Evolutionary conservation across 2,329 filamentous ascomycete genomes (phyloP).

Genomic region (Neofusicoccum ribis): DNA sequence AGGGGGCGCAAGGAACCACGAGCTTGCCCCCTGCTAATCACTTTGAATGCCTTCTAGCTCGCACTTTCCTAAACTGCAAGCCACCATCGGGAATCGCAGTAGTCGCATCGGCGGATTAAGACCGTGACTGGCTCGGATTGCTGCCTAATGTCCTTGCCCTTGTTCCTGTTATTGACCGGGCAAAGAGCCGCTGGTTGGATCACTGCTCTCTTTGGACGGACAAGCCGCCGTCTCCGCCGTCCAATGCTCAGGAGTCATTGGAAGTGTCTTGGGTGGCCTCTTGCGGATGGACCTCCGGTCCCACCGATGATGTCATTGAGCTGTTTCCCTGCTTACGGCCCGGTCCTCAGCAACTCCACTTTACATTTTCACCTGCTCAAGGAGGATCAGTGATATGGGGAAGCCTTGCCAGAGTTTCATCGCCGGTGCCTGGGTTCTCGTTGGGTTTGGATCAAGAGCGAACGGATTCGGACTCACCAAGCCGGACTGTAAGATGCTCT

Average conservation of each 20-base stretch:
- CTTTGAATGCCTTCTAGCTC: neutral
- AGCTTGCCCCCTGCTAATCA: neutral
- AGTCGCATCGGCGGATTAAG: neutral
- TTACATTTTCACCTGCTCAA: neutral
- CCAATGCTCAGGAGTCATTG: neutral
- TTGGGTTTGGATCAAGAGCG: too few species aligned
- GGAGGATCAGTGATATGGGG: neutral
- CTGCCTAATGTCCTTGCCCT: neutral
- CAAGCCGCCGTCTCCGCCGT: neutral
- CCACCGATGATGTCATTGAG: constrained; percentile 4
- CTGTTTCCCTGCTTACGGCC: neutral
- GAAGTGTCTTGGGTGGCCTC: neutral
- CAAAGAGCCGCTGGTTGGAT: neutral
- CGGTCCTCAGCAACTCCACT: neutral
- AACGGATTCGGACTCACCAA: too few species aligned
- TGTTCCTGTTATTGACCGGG: too few species aligned
- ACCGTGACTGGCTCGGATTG: neutral
- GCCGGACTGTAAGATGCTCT: too few species aligned
- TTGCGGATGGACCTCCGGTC: neutral
- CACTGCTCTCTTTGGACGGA: neutral
- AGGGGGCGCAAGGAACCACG: neutral
- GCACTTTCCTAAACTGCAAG: neutral
- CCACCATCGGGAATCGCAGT: neutral
- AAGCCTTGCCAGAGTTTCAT: neutral
- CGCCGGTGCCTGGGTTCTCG: neutral